Conservation (phyloP, 2,329 filamentous ascomycete genomes). For the Colletotrichum euphorbiae region DNA sequence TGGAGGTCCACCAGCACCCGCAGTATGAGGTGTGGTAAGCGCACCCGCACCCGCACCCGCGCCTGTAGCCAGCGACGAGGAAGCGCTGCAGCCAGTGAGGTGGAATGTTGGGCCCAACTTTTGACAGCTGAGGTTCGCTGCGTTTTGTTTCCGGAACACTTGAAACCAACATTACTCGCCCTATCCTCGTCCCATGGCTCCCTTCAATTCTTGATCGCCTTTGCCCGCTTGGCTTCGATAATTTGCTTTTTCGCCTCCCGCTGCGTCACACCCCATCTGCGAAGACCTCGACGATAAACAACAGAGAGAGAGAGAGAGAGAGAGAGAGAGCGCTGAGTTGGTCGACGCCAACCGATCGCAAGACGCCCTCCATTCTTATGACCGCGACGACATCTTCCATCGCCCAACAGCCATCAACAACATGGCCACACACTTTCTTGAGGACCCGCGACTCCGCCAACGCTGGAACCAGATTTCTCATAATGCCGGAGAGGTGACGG, state of each 20-base stretch:
- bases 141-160: constrained; percentile 35
- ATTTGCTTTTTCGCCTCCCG: neutral
- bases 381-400: constrained; percentile 32
- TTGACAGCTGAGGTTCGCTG: constrained; percentile 33
- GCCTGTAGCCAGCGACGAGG: constrained; percentile 23
- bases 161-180: constrained; percentile 37
- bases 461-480: constrained; percentile 93
- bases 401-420: constrained; percentile 41
- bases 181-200: constrained; percentile 33
- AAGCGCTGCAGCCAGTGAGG: constrained; percentile 6
- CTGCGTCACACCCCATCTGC: neutral
- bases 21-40: neutral
- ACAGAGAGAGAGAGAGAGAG: too few species aligned
- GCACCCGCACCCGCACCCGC: constrained; percentile 21
- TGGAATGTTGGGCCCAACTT: constrained; percentile 39
- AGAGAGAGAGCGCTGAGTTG: neutral
- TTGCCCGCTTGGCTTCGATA: constrained; percentile 1
- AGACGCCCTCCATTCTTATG: constrained; percentile 10
- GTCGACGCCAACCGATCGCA: constrained; percentile 32
- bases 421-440: constrained; percentile 67
- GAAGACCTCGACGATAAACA: constrained; percentile 25
- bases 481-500: constrained; percentile 90
- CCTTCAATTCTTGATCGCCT: constrained; percentile 16
- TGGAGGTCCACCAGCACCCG: constrained; percentile 20
- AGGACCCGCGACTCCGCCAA: constrained; percentile 90